phyloP scores from a whole-genome alignment of 2,329 filamentous ascomycete species.

The Alternaria angustiovoidea region DNA sequence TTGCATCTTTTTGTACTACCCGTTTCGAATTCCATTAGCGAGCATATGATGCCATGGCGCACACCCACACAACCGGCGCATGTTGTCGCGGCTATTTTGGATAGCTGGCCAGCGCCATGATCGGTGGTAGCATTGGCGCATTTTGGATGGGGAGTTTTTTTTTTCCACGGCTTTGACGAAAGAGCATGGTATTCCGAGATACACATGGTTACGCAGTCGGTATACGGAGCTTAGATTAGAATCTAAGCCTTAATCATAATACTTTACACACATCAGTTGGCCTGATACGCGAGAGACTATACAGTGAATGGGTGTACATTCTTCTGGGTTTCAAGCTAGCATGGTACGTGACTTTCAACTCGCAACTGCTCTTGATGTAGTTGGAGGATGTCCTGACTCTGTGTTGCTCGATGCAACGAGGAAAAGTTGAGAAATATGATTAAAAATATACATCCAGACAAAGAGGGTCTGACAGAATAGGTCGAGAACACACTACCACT shows the following conservation, averaged over 20 bases:
- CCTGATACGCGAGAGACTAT: not conserved
- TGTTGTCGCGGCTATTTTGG: not conserved
- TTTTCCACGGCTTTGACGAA: not conserved
- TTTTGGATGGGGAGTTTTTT: not conserved
- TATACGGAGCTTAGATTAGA: not conserved
- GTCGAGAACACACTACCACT: not conserved
- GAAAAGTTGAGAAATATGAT: not conserved
- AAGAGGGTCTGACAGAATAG: too few relatives aligned
- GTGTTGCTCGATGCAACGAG: not conserved
- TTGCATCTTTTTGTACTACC: conserved; percentile 6
- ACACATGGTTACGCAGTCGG: conserved; percentile 2
- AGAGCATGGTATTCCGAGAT: conserved; percentile 3
- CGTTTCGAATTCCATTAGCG: conserved; percentile 3
- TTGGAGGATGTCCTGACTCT: not conserved
- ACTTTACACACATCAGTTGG: not conserved
- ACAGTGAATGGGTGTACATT: not conserved
- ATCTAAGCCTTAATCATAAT: conserved; percentile 10
- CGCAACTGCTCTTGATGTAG: not conserved
- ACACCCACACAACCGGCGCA: not conserved
- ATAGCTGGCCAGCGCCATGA: not conserved
- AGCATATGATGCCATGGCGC: not conserved
- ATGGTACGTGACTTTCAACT: not conserved
- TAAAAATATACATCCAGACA: not conserved
- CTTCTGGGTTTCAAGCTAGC: not conserved
- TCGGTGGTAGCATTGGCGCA: not conserved